Percentiles rank a stretch among this genome's conserved stretches.
phyloP scores from a whole-genome alignment of 2,329 filamentous ascomycete species.

The Pseudogymnoascus sp. region DNA sequence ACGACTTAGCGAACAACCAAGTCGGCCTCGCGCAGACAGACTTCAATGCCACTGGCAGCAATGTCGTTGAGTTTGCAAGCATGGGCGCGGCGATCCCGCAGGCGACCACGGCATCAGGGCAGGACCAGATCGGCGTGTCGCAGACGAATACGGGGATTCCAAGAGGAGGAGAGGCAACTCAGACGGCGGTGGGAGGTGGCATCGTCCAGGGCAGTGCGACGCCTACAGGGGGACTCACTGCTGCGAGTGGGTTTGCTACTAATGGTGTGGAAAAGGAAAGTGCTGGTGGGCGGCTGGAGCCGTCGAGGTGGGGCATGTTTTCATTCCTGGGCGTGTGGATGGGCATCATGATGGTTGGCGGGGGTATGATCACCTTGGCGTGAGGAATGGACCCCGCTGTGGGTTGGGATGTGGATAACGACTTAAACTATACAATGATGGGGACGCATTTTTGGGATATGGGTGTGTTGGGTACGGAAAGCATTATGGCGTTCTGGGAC shows the following conservation, averaged over 20 bases:
- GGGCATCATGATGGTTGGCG: conserved; percentile 30
- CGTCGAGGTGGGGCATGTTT: not conserved
- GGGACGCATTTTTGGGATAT: not conserved
- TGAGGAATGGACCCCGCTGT: not conserved
- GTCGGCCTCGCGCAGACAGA: conserved; percentile 45
- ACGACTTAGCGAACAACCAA: conserved; percentile 45
- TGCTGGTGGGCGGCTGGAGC: not conserved
- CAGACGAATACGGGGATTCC: conserved; percentile 11
- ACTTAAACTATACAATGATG: not conserved
- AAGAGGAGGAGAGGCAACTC: conserved; percentile 8
- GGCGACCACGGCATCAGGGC: conserved; percentile 10
- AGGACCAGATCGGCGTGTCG: not conserved
- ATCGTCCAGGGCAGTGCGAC: not conserved
- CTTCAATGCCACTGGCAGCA: conserved; percentile 34
- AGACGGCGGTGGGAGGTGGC: not conserved
- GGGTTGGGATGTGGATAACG: conserved; percentile 16
- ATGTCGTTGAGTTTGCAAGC: conserved; percentile 24
- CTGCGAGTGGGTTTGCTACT: not conserved
- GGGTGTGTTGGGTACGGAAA: not conserved
- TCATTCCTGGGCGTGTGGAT: conserved; percentile 27
- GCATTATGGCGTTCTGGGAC: not conserved
- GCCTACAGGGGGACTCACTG: not conserved
- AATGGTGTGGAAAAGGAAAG: not conserved
- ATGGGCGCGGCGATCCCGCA: not conserved
- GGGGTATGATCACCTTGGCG: conserved; percentile 29